A percentile compares a stretch with the other conserved stretches of the same genome.
phyloP scores from a whole-genome alignment of 2,329 filamentous ascomycete genomes.

The Penicillium frequentans region DNA sequence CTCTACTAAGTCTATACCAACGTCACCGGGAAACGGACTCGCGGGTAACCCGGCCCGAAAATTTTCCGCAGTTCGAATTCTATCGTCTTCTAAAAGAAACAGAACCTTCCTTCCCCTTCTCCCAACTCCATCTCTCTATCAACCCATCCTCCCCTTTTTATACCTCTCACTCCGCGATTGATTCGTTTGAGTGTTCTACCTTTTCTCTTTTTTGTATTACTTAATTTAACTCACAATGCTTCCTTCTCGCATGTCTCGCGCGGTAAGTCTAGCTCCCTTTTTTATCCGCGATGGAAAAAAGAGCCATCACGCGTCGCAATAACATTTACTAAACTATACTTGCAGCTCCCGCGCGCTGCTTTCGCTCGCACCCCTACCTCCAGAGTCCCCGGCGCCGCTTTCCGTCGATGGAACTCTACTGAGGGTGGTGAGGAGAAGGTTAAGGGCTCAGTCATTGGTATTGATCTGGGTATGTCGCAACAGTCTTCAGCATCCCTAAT shows the following conservation, averaged over 20 bases:
- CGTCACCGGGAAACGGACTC: no score
- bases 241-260: slow-evolving; percentile 69
- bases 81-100: no score
- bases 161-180: slow-evolving; percentile 30
- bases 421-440: slow-evolving; percentile 73
- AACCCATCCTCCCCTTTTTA: slow-evolving; percentile 12
- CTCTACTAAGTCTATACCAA: no score
- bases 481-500: background rate
- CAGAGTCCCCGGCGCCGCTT: slow-evolving; percentile 70
- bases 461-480: slow-evolving; percentile 76
- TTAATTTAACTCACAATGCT: slow-evolving; percentile 60
- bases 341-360: slow-evolving; percentile 75
- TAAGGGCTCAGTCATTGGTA: slow-evolving; percentile 94
- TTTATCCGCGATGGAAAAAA: background rate
- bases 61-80: no score
- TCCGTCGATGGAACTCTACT: slow-evolving; percentile 58
- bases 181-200: slow-evolving; percentile 32
- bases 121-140: no score
- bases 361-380: slow-evolving; percentile 67
- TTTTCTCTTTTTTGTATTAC: slow-evolving; percentile 37
- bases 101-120: no score
- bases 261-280: slow-evolving; percentile 58
- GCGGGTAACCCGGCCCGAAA: no score
- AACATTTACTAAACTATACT: slow-evolving; percentile 18
- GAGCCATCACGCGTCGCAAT: slow-evolving; percentile 18